Conservation (phyloP, 139 green algal species). For the Spirogloea muscicola region DNA sequence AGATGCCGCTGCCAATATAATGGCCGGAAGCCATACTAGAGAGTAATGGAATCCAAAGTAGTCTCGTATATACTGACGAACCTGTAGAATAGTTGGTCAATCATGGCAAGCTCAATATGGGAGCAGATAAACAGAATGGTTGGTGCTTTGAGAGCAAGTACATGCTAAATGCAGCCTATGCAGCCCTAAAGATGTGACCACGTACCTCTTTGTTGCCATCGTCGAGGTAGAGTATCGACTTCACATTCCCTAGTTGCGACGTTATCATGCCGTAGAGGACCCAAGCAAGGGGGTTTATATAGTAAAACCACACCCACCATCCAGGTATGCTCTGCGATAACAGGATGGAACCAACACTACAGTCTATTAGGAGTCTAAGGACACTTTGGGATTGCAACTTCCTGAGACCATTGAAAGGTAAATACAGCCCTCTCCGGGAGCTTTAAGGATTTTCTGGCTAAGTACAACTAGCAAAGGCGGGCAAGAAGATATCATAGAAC, state of each 20-base stretch:
- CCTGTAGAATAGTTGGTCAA: no score
- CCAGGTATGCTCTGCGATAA: constrained; percentile 7
- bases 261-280: constrained; percentile 31
- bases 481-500: neutral
- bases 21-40: neutral
- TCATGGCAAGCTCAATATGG: no score
- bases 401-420: neutral
- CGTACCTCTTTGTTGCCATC: neutral
- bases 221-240: neutral
- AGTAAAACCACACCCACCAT: constrained; percentile 35
- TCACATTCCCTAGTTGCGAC: constrained; percentile 14
- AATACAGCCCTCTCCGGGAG: no score
- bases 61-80: neutral
- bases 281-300: constrained; percentile 17
- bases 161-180: no score
- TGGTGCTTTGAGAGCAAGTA: no score
- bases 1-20: neutral
- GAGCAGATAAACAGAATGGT: no score
- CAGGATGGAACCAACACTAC: neutral
- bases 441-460: no score
- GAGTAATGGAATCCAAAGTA: constrained; percentile 20
- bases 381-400: neutral
- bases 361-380: no score
- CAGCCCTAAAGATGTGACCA: no score
- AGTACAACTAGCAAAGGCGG: neutral